phyloP scores from a whole-genome alignment of 2,329 filamentous ascomycete genomes.

The Lachnellula suecica region DNA sequence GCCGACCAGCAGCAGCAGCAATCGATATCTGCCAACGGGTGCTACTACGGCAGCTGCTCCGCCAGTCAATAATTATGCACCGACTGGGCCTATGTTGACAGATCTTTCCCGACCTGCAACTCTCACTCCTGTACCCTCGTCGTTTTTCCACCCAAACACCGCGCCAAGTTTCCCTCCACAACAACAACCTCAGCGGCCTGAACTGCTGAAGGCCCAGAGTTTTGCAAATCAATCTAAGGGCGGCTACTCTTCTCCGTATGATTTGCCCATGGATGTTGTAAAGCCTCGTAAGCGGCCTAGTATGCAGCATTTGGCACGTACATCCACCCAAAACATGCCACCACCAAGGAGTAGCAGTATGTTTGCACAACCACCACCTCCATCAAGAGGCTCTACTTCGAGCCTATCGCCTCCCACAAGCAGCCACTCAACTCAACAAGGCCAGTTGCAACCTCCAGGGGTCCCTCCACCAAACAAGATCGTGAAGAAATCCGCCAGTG shows the following conservation, averaged over 20 bases:
- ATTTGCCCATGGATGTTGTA: constrained; percentile 86
- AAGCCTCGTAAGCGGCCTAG: constrained; percentile 66
- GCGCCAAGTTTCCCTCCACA: constrained; percentile 19
- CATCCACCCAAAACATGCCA: constrained; percentile 14
- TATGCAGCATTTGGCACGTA: constrained; percentile 42
- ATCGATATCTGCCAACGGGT: constrained; percentile 29
- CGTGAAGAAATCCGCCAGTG: constrained; percentile 40
- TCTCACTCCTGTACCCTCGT: constrained; percentile 11
- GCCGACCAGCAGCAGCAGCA: constrained; percentile 22
- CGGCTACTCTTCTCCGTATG: constrained; percentile 92
- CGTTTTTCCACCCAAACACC: constrained; percentile 23
- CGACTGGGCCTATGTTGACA: constrained; percentile 30
- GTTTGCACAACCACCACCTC: constrained; percentile 19
- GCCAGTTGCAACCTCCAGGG: constrained; percentile 7
- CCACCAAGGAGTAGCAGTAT: constrained; percentile 32
- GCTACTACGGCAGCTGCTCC: constrained; percentile 7
- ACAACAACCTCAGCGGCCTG: constrained; percentile 37
- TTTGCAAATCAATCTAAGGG: constrained; percentile 89
- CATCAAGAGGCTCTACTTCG: constrained; percentile 17
- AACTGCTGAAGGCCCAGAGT: constrained; percentile 67
- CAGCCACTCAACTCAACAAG: constrained; percentile 15
- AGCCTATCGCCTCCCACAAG: constrained; percentile 23
- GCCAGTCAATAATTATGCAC: constrained; percentile 26
- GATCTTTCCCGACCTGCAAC: constrained; percentile 26
- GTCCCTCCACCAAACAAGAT: constrained; percentile 10